Percentiles rank a stretch among this genome's conserved stretches.
Evolutionary conservation across 225 moss, liverwort and hornwort species (phyloP).

Genomic region (Bryum argenteum): DNA sequence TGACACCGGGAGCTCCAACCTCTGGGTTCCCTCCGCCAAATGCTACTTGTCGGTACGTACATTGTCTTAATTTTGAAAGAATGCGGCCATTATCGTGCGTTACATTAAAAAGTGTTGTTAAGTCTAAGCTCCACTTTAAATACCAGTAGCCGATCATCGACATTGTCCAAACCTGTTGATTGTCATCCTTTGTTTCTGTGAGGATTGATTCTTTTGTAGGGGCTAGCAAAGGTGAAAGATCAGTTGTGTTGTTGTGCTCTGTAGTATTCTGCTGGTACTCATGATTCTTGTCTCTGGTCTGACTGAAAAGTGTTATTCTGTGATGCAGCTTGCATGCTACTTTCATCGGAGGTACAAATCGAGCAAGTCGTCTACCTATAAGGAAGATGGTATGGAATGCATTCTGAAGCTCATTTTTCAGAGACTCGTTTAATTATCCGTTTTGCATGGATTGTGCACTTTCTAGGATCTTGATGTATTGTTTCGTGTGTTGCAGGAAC

Average conservation of each 20-base stretch:
- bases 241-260: background rate
- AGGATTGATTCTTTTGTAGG: background rate
- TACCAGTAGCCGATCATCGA: background rate
- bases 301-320: constrained; percentile 7
- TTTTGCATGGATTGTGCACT: background rate
- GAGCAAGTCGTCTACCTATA: constrained; percentile 76
- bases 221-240: background rate
- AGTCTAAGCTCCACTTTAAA: background rate
- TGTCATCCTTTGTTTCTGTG: background rate
- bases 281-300: background rate
- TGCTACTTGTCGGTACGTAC: constrained; percentile 75
- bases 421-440: background rate
- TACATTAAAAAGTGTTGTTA: background rate
- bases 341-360: constrained; percentile 81
- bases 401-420: background rate
- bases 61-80: background rate
- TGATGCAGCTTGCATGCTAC: constrained; percentile 79
- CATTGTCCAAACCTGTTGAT: background rate
- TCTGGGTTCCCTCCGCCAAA: constrained; percentile 92
- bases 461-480: too few relatives aligned
- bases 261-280: background rate
- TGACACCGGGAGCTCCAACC: constrained; percentile 94
- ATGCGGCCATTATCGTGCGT: background rate
- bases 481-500: constrained; percentile 50
- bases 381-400: constrained; percentile 67